Evolutionary conservation across 2,329 filamentous ascomycete species (phyloP), one percentile per base, ranked within the genome.

Genomic region (Talaromyces sp.): DNA sequence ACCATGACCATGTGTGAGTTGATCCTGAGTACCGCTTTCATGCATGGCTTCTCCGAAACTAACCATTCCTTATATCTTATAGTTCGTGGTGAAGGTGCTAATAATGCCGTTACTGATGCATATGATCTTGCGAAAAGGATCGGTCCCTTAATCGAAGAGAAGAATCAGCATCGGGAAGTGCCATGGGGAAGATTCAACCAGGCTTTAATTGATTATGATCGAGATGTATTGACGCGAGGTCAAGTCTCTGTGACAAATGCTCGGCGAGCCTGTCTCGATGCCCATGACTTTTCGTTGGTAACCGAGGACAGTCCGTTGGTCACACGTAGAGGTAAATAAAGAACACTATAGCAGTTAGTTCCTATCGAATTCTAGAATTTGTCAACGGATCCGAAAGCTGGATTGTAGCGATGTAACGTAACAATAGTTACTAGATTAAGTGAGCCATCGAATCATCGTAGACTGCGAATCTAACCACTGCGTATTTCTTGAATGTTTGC

Each of bases 1-100:
- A 75, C 79, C 0, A 84, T 84, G 81, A 78, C 79, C 0, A 84
- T 84, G 81, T 84, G 80, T 84, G 75, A 68, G 80, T 71, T 43
- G 11, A 17, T 13, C 2, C 8, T 13, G 7, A 7, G 3, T 48
- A 3, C 25, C 15, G 6, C 5, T 25, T 33, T 19, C 19, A 21
- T 9, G 15, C 11, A 37, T 15, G 17, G 5, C 2, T 51, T 5
- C 8, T 15, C 6, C 9, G 5, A 28, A 13, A 40, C 51, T 51
- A 51, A 58, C 19, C 17, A 25, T 7, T 11, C 22, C 8, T 0
- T 22, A 17, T 21, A 11, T 39, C 9, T 1, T 19, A 17, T 33
- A 84, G 81, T 81, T 63, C 76, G 82, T 11, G 82, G 82, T 2
- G 82, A 84, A 67, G 81, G 80, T 1, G 81, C 80, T 5, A 84